Evolutionary conservation across 2,329 filamentous ascomycete species (phyloP).

Genomic region (Phyllosticta citrichinensis): DNA sequence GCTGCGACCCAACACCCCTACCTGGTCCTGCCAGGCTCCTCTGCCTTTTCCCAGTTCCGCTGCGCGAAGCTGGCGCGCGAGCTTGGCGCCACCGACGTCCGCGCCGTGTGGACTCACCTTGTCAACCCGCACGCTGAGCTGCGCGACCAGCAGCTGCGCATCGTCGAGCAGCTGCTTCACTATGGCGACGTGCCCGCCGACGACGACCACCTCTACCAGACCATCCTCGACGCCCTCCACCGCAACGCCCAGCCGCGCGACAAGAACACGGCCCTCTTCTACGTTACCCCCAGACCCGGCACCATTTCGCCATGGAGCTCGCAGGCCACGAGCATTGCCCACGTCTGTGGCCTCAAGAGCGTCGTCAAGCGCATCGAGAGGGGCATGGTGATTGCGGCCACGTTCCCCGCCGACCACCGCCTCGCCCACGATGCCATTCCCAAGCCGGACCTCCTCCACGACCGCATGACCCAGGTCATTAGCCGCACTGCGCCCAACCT

Average conservation of each 20-base stretch:
- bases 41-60: constrained; percentile 46
- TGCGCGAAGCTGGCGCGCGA: constrained; percentile 35
- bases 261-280: constrained; percentile 49
- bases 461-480: constrained; percentile 91
- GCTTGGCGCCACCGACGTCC: constrained; percentile 37
- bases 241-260: constrained; percentile 42
- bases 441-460: constrained; percentile 65
- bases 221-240: constrained; percentile 36
- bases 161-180: constrained; percentile 49
- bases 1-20: constrained; percentile 22
- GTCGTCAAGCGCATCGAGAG: constrained; percentile 74
- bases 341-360: constrained; percentile 73
- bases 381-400: constrained; percentile 65
- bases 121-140: constrained; percentile 34
- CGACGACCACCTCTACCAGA: constrained; percentile 34
- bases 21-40: constrained; percentile 40
- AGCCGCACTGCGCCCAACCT: constrained; percentile 57
- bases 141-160: constrained; percentile 35
- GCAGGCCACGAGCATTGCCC: constrained; percentile 85
- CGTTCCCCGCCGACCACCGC: constrained; percentile 39
- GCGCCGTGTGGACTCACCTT: constrained; percentile 43
- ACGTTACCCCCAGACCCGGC: constrained; percentile 68
- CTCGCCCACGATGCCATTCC: constrained; percentile 43
- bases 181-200: constrained; percentile 47
- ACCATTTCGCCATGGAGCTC: constrained; percentile 95